These are phyloP conservation scores for Mortierella sp. DNA, from an alignment of 371 early-diverging fungal species.

Conservation along the genomic window DNA sequence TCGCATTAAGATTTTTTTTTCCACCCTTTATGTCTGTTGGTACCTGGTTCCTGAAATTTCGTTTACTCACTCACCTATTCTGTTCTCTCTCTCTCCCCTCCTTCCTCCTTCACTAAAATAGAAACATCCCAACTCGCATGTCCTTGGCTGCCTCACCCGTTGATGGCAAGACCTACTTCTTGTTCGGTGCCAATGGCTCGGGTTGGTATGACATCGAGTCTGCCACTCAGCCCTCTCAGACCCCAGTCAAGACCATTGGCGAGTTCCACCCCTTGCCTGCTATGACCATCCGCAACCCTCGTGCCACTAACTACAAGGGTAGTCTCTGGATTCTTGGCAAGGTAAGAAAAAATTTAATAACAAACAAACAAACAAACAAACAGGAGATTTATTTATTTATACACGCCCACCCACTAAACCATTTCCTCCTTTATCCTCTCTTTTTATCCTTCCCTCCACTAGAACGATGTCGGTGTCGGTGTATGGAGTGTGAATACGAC, in stretches of 20 bases:
- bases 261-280: constrained; percentile 37
- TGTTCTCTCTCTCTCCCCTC: too few relatives aligned
- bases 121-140: constrained; percentile 41
- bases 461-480: constrained; percentile 50
- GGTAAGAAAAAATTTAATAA: constrained; percentile 31
- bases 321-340: constrained; percentile 58
- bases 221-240: constrained; percentile 15
- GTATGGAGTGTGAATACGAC: constrained; percentile 38
- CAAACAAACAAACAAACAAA: neutral
- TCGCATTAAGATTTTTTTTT: too few relatives aligned
- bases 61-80: too few relatives aligned
- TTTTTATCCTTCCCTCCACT: neutral
- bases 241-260: constrained; percentile 30
- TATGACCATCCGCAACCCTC: constrained; percentile 23
- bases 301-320: constrained; percentile 21
- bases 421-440: neutral
- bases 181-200: constrained; percentile 39
- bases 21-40: too few relatives aligned
- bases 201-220: constrained; percentile 38
- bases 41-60: too few relatives aligned
- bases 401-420: neutral
- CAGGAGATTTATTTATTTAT: neutral
- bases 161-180: constrained; percentile 38
- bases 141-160: constrained; percentile 29
- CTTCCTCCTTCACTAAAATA: constrained; percentile 1